Evolutionary conservation across 2,329 filamentous ascomycete genomes (phyloP), one percentile per base, ranked within the genome.

Genomic region (Calonectria henricotiae): DNA sequence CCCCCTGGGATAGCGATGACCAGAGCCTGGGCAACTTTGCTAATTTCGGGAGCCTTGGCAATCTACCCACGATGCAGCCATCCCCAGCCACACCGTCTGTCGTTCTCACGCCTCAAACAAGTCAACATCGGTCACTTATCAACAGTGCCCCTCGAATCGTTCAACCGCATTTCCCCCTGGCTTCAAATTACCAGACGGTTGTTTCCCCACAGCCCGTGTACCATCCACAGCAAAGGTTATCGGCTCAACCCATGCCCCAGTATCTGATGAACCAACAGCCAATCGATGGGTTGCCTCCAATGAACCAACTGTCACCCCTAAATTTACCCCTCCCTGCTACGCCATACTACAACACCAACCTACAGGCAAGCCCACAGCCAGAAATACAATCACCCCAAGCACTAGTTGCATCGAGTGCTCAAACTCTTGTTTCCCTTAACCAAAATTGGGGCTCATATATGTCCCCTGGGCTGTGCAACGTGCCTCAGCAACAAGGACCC

Each of bases 231-330:
- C 44, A 39, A 23, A 51, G 32, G 37, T 27, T 39, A 20, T 20
- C 25, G 11, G 25, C 32, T 25, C 61, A 49, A 20, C n/a, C 32
- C 2, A 37, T 49, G 55, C 25, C 39, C 4, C 61, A 51, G 11
- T 49, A 63, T n/a, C 25, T 64, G n/a, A 39, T 64, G 15, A 39
- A 23, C 25, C 47, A 54, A 23, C 62, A 43, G 37, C 37, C 62
- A 4, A 5, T 27, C 3, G 35, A 41, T 20, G 32, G 23, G 37
- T 13, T 41, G 32, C 9, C 32, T 25, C 7, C 46, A 5, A 15
- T 41, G 12, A 39, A n/a, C 20, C 44, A 63, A 4, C 23, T 63
- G n/a, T 63, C 62, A 8, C 46, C 62, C 11, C 37, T 44, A 17
- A 61, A 17, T 25, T 15, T 44, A 5, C 55, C 37, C n/a, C 25